Percentiles rank a stretch among this genome's conserved stretches.
phyloP scores from a whole-genome alignment of 345 rosid species.

The Nephelium lappaceum region DNA sequence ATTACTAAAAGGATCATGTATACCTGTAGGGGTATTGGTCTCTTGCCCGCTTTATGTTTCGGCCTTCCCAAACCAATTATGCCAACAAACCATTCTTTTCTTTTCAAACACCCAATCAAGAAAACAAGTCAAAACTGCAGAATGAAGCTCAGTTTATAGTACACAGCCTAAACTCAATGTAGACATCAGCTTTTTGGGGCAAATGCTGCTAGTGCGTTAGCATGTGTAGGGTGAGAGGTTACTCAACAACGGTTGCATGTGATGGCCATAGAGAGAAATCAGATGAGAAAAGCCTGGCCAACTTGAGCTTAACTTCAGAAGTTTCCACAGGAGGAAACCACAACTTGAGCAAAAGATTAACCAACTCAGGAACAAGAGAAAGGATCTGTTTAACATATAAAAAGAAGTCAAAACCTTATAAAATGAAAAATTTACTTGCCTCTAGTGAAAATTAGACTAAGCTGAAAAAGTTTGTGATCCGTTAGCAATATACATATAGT shows the following conservation, averaged over 20 bases:
- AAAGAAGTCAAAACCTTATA: background rate
- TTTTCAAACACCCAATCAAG: constrained; percentile 5
- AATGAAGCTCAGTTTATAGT: background rate
- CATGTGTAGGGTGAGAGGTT: constrained; percentile 75
- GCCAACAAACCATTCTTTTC: constrained; percentile 1
- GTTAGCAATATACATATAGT: background rate
- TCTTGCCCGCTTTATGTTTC: background rate
- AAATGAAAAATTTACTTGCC: background rate
- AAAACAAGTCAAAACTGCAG: background rate
- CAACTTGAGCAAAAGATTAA: constrained; percentile 85
- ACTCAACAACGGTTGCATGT: constrained; percentile 82
- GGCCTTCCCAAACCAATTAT: constrained; percentile 11
- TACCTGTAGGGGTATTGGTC: constrained; percentile 18
- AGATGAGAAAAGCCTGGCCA: constrained; percentile 84
- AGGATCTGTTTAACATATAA: constrained; percentile 57
- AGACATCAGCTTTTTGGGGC: constrained; percentile 57
- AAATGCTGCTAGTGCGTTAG: constrained; percentile 77
- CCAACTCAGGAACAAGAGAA: constrained; percentile 75
- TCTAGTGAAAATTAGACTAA: background rate
- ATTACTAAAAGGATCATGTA: background rate
- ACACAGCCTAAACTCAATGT: background rate
- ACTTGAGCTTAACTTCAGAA: constrained; percentile 79
- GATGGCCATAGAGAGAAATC: constrained; percentile 74
- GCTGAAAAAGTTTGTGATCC: background rate
- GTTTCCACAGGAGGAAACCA: constrained; percentile 80